Evolutionary conservation across 2,329 filamentous ascomycete species (phyloP), one percentile per base, ranked within the genome.

Genomic region (Dactylellina parvicollis): DNA sequence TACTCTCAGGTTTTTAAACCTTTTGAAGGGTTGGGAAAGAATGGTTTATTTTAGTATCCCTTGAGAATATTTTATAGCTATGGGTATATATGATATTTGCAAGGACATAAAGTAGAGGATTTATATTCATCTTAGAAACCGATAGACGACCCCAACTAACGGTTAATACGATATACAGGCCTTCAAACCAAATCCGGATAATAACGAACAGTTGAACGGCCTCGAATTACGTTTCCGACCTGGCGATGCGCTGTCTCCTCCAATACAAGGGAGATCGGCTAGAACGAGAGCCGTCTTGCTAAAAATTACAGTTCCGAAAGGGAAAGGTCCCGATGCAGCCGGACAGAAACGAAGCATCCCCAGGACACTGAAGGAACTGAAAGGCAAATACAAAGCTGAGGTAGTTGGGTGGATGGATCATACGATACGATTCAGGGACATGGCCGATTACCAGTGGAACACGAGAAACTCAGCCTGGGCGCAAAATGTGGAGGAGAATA

Each of bases 271-370:
- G 5, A 88, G 89, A 42, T 90, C 89, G 78, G 86, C 89, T 30
- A 82, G 86, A 18, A 90, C 92, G 8, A 91, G 92, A 79, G 96
- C 97, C 78, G 83, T 98, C 18, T 85, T 98, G 18, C 84, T 99
- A 59, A 93, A 92, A 79, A 85, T 99, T 62, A 92, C 90, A 0
- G 87, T 98, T 0, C 94, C 95, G 0, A 95, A 89, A 80, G 85
- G 92, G 64, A 97, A 92, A 1, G 70, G 46, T 4, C 88, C 62
- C 89, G 84, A 3, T 88, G 89, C 0, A 94, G 88, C 55, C 34
- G 81, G 3, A 78, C 82, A 10, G 75, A 81, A 14, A 49, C 79
- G 1, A 77, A 73, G 44, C 32, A 64, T 80, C 52, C 77, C 75
- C 8, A 73, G 75, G 7, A 80, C 61, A 65, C 76, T 30, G 75